These are phyloP conservation scores for Eremothecium sinecaudum DNA, from an alignment of 1,139 yeast genomes.

Conservation along the genomic window DNA sequence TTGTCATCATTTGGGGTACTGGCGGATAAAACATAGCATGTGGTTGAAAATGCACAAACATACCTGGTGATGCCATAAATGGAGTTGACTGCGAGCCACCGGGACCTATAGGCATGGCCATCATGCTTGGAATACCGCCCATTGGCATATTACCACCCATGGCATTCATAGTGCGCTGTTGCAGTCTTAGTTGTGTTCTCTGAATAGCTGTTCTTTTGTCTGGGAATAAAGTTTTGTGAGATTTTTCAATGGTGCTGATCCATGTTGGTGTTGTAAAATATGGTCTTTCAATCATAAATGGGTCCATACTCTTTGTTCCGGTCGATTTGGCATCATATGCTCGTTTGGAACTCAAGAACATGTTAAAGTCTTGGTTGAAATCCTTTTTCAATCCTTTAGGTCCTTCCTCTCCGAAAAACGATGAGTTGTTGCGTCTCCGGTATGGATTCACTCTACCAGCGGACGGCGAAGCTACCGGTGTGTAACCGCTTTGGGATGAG, in stretches of 20 bases:
- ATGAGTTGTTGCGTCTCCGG: constrained; percentile 21
- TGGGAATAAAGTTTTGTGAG: constrained; percentile 43
- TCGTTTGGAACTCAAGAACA: constrained; percentile 38
- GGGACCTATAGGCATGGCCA: constrained; percentile 25
- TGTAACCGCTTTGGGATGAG: constrained; percentile 10
- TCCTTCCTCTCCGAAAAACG: constrained; percentile 30
- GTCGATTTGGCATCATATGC: constrained; percentile 24
- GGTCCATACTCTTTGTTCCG: constrained; percentile 20
- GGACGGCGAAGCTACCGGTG: constrained; percentile 17
- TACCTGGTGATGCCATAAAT: constrained; percentile 22
- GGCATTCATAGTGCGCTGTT: constrained; percentile 27
- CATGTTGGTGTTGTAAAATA: constrained; percentile 76
- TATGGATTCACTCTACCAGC: constrained; percentile 17
- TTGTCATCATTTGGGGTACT: constrained; percentile 27
- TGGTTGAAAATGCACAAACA: constrained; percentile 31
- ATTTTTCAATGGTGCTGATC: constrained; percentile 50
- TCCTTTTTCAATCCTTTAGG: constrained; percentile 37
- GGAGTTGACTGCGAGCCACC: constrained; percentile 19
- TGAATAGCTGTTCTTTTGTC: constrained; percentile 26
- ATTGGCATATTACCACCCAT: constrained; percentile 21
- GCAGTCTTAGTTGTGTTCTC: constrained; percentile 25
- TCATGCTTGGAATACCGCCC: constrained; percentile 19
- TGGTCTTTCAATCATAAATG: constrained; percentile 48
- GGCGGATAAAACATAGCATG: constrained; percentile 30
- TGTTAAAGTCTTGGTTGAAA: constrained; percentile 46